Percentiles rank a stretch among this genome's conserved stretches.
phyloP scores from a whole-genome alignment of 768 basidiomycete species.

The Termitomyces sp. region DNA sequence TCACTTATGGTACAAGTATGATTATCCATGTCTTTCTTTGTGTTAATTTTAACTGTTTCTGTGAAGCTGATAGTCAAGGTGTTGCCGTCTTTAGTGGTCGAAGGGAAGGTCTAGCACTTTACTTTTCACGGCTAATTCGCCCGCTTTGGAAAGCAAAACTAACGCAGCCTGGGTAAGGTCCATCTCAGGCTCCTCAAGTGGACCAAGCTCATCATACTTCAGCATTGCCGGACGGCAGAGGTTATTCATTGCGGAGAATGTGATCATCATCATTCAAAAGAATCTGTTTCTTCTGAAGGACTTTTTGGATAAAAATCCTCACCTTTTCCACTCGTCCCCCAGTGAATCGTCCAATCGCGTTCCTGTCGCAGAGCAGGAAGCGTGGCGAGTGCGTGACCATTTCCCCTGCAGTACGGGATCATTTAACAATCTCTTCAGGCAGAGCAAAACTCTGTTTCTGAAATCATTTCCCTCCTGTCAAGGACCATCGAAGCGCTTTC shows the following conservation, averaged over 20 bases:
- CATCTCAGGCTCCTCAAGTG: background rate
- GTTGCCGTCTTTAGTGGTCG: conserved; percentile 81
- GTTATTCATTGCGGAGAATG: conserved; percentile 57
- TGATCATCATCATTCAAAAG: conserved; percentile 67
- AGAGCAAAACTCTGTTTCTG: conserved; percentile 78
- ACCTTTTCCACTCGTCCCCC: conserved; percentile 79
- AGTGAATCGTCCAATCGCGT: conserved; percentile 59
- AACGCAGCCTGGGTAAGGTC: conserved; percentile 51
- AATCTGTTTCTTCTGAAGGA: conserved; percentile 74
- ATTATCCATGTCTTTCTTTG: background rate
- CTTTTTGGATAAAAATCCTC: conserved; percentile 75
- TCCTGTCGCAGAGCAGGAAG: conserved; percentile 70
- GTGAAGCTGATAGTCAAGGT: conserved; percentile 58
- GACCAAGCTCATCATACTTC: conserved; percentile 1
- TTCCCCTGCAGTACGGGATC: background rate
- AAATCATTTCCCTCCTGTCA: conserved; percentile 66
- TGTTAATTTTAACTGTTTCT: background rate
- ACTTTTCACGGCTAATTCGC: conserved; percentile 78
- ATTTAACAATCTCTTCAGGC: conserved; percentile 38
- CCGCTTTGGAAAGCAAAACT: conserved; percentile 87
- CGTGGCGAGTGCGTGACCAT: conserved; percentile 67
- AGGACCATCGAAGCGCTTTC: conserved; percentile 93
- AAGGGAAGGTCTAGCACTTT: conserved; percentile 82
- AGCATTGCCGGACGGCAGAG: conserved; percentile 44
- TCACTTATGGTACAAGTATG: conserved; percentile 71